Base-by-base conservation (phyloP, 2,329 filamentous ascomycete genomes). In the Trichoderma sp. region DNA sequence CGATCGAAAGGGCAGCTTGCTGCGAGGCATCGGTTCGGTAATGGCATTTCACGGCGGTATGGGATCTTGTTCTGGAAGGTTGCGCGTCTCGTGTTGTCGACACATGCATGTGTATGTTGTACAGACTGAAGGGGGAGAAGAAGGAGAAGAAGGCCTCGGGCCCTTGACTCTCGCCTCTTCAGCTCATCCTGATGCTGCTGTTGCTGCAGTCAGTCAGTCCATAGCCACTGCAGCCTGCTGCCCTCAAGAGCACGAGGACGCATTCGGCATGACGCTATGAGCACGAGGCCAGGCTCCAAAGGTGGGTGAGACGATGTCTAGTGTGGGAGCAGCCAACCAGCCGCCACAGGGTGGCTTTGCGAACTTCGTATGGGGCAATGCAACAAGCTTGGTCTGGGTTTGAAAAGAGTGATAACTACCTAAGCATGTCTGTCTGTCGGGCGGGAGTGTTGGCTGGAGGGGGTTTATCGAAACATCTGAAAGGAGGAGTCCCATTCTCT, bases 161-260 rank as follows among this genome's bases (percentile, higher is more conserved):
- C 52, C 52, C 52, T 54, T 54, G 52, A 54, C 52, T 54, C 52
- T 54, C 29, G 5, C 17, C 19, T 3, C 37, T 34, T 48, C 52
- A 65, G 52, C 52, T 56, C 63, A 57, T 65, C 19, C 63, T 48
- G 52, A 48, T 39, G 59, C 17, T 39, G 59, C 17, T 50, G 13
- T 39, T 32, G 45, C 34, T 61, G 56, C 63, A 32, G 37, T 50
- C 22, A 48, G 19, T 48, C 42, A 48, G 42, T 48, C 42, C 37
- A 67, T 60, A 57, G 59, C 67, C 32, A 53, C 45, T 50, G 67
- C 59, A 64, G 67, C 54, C 67, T 66, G 67, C 37, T 67, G 22
- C 59, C 52, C 56, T 65, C 45, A 68, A 64, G 67, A 64, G 67
- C 67, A 68, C 67, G 67, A 68, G 67, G 67, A 68, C 63, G 53